Base-by-base conservation (phyloP, 1,284 basidiomycete genomes). In the Cutaneotrichosporon cutaneum region DNA sequence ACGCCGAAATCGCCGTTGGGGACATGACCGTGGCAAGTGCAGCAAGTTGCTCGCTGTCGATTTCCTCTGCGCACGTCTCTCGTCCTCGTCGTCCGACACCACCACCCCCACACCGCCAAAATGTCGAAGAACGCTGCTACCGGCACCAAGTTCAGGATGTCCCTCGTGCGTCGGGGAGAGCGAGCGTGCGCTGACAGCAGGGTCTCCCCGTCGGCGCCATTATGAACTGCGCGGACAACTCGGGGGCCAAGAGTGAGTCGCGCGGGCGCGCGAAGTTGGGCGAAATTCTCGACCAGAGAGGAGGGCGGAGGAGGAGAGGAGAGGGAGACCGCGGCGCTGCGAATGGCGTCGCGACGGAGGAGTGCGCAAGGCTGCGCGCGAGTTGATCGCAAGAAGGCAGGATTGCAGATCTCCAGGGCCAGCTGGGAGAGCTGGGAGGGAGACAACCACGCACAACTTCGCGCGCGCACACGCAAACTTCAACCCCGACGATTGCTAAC, bases 151-250 rank as follows among this genome's bases (percentile, higher is more conserved):
- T 98, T 90, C 88, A 89, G 94, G 76, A 86, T 99, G 84, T 93
- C 94, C 69, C 88, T 96, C 75, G 48, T 51, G 18, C 27, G 48
- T 51, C 48, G 27, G 4, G 9, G 24, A n/a, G 24, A 4, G 3
- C 27, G 16, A n/a, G 48, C 27, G 18, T 26, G 26, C 9, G 48
- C 48, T 51, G 26, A 51, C 26, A 16, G 5, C 48, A 51, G 48
- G 93, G 92, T 78, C 77, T 97, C 72, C 96, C 95, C 74, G 92
- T 94, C 75, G 96, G 96, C 77, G 95, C 95, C 77, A 95, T 99
- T 73, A 87, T 99, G 82, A 99, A 99, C 83, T 99, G 95, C 83
- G 94, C 94, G 64, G 95, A 99, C 86, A 99, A 99, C 89, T 94
- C 91, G 74, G 96, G 96, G 72, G 95, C 95, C 72, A 99, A 98